Base-by-base conservation (phyloP, 768 basidiomycete species). In the Tubosaeta sp. region DNA sequence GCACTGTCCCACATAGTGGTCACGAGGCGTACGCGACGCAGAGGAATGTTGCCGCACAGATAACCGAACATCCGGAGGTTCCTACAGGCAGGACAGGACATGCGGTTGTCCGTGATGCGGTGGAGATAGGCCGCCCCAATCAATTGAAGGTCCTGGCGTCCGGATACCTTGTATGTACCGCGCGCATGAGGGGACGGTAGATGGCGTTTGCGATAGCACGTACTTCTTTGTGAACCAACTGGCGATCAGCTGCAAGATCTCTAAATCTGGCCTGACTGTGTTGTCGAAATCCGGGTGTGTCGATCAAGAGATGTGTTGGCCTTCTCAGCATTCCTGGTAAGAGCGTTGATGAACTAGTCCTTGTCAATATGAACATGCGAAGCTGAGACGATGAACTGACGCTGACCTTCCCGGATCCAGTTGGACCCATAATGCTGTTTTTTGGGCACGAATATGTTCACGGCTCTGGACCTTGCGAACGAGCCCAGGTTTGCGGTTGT, bases 1-100 rank as follows among this genome's bases (percentile, higher is more conserved):
- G n/a, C n/a, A n/a, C n/a, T n/a, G n/a, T n/a, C 63, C 74, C 73
- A 75, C 67, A 71, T 72, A 2, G 69, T 74, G 1, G 73, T 74
- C 16, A 68, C 59, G 12, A 76, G 51, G 13, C 65, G 55, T 10
- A 14, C 33, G 5, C 33, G 33, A 34, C 6, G 33, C 33, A 34
- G 13, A 10, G 33, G 33, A 5, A 71, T 59, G 7, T 61, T 29
- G 4, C 74, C 74, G 38, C 74, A 76, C 17, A 76, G 52, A 26
- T 61, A 54, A 22, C 60, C 54, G 52, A 75, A 34, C 33, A 72
- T 50, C 14, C 57, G 51, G 46, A 73, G 64, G 51, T 70, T 71
- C 43, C 58, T 63, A 22, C 42, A 43, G 10, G 55, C 50, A 14
- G 69, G 64, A 12, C 69, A 71, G 8, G 62, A 56, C 59, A 75